Conservation (phyloP, 1,139 yeast genomes). For the Yamadazyma aaseri region DNA sequence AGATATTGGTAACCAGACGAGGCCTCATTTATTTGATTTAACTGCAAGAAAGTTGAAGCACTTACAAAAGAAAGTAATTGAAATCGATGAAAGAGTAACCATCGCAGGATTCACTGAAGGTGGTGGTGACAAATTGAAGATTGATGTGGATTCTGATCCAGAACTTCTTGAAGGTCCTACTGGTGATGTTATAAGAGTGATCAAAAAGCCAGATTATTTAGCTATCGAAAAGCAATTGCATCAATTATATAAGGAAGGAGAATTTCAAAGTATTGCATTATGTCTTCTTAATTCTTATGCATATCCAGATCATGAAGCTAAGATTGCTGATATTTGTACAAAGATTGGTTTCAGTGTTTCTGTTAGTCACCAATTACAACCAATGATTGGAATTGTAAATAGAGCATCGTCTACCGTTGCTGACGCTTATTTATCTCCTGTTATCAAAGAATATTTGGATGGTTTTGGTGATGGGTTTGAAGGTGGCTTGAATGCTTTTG, state of each 20-base stretch:
- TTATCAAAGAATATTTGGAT: conserved; percentile 32
- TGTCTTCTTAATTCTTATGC: conserved; percentile 42
- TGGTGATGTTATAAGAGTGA: conserved; percentile 36
- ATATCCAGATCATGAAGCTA: conserved; percentile 38
- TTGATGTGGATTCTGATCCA: conserved; percentile 20
- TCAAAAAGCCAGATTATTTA: conserved; percentile 32
- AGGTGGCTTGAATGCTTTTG: conserved; percentile 44
- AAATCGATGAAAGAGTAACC: conserved; percentile 44
- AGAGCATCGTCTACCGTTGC: conserved; percentile 46
- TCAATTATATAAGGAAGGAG: conserved; percentile 24
- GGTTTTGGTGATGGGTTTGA: conserved; percentile 43
- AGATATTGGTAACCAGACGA: conserved; percentile 40
- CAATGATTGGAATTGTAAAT: conserved; percentile 46
- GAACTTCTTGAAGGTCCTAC: conserved; percentile 29
- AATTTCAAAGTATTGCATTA: conserved; percentile 35
- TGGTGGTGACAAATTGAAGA: conserved; percentile 31
- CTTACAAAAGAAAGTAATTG: conserved; percentile 32
- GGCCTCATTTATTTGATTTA: conserved; percentile 39
- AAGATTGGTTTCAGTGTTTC: conserved; percentile 39
- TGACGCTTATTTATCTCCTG: conserved; percentile 44
- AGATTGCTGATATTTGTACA: conserved; percentile 36
- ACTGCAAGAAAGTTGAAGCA: conserved; percentile 38
- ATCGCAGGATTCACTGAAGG: conserved; percentile 40
- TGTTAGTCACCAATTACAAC: conserved; percentile 42
- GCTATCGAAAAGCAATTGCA: conserved; percentile 23